These are phyloP conservation scores for Sporothrix variecibatus DNA, from an alignment of 2,329 filamentous ascomycete genomes.

Conservation along the genomic window DNA sequence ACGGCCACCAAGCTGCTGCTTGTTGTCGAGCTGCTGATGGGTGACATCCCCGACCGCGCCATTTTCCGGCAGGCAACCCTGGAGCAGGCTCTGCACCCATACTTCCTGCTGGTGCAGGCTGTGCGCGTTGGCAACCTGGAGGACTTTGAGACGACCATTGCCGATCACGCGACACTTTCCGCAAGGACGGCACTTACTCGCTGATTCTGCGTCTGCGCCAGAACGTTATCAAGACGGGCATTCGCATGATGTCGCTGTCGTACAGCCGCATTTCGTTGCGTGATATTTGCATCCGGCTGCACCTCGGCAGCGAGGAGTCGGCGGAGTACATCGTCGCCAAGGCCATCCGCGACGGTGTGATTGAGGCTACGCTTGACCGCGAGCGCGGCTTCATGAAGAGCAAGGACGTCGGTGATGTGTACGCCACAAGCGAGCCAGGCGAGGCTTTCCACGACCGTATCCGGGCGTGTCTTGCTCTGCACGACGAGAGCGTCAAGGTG, in stretches of 20 bases:
- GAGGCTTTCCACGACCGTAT: conserved; percentile 99
- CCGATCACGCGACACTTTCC: conserved; percentile 82
- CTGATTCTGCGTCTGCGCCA: conserved; percentile 91
- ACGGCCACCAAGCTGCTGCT: conserved; percentile 95
- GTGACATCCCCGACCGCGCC: conserved; percentile 93
- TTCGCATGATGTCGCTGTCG: conserved; percentile 97
- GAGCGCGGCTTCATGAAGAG: conserved; percentile 98
- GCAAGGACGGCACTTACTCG: conserved; percentile 91
- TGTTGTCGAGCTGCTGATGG: conserved; percentile 96
- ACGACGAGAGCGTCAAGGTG: conserved; percentile 98
- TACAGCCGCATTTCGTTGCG: conserved; percentile 96
- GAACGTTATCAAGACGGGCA: conserved; percentile 99
- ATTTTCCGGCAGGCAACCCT: conserved; percentile 88
- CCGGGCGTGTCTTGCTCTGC: conserved; percentile 82
- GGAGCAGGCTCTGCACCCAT: conserved; percentile 85
- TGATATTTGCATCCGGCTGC: conserved; percentile 94
- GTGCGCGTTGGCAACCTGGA: conserved; percentile 96
- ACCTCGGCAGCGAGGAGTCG: conserved; percentile 92
- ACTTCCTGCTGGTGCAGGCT: conserved; percentile 90
- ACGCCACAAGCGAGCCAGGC: conserved; percentile 90
- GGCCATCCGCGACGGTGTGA: conserved; percentile 95
- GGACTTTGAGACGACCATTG: conserved; percentile 86
- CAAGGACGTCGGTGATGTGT: conserved; percentile 93
- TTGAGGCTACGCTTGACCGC: conserved; percentile 90
- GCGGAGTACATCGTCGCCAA: conserved; percentile 99